These are phyloP conservation scores for Calonectria henricotiae DNA, from an alignment of 2,329 filamentous ascomycete species.

Conservation along the genomic window DNA sequence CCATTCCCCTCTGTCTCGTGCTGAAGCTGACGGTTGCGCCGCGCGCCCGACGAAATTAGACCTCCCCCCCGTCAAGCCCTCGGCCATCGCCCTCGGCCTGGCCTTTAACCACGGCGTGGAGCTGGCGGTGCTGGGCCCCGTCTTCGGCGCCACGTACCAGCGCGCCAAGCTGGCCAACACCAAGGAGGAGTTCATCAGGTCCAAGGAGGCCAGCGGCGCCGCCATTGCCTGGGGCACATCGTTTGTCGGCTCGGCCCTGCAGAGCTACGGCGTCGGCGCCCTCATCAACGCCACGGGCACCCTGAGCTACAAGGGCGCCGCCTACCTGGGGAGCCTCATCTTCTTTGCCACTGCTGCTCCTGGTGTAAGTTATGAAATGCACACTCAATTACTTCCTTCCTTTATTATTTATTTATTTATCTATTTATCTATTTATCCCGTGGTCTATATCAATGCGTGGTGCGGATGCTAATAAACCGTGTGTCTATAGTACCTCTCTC, in stretches of 20 bases:
- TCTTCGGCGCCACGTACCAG: conserved; percentile 96
- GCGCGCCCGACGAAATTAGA: conserved; percentile 58
- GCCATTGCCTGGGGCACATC: conserved; percentile 93
- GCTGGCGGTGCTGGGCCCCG: conserved; percentile 86
- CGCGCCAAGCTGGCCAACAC: conserved; percentile 92
- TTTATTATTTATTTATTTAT: no score
- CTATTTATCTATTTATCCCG: background rate
- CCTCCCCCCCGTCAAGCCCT: conserved; percentile 90
- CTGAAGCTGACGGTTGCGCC: background rate
- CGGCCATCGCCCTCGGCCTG: conserved; percentile 95
- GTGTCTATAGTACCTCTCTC: conserved; percentile 80
- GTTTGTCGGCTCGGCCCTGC: conserved; percentile 88
- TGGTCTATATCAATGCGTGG: background rate
- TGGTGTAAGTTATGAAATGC: conserved; percentile 71
- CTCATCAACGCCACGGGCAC: conserved; percentile 96
- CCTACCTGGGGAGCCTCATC: conserved; percentile 91
- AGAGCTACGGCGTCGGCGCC: conserved; percentile 91
- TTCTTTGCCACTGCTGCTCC: conserved; percentile 94
- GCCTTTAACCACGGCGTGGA: conserved; percentile 96
- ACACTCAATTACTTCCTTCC: no score
- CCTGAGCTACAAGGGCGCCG: conserved; percentile 96
- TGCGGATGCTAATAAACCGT: background rate
- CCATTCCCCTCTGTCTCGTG: no score
- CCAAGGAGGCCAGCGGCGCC: conserved; percentile 91
- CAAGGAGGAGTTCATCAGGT: conserved; percentile 96